Percentiles rank a stretch among this genome's conserved stretches.
phyloP scores from a whole-genome alignment of 2,329 filamentous ascomycete genomes.

The Elsinoe arachidis region DNA sequence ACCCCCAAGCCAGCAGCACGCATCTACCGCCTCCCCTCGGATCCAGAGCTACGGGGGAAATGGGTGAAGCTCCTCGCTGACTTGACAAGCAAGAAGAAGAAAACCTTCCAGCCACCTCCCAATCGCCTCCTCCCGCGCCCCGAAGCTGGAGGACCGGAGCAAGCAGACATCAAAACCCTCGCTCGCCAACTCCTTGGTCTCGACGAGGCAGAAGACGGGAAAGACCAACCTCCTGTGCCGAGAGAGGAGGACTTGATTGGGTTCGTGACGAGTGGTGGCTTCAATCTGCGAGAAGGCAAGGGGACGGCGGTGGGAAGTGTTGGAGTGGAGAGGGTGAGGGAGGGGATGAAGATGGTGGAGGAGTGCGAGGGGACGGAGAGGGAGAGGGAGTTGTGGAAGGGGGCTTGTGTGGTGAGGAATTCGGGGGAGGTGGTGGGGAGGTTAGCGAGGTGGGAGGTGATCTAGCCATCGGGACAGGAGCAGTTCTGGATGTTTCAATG shows the following conservation, averaged over 20 bases:
- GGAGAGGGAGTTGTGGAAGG: conserved; percentile 35
- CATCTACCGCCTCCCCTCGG: conserved; percentile 73
- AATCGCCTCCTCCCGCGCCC: conserved; percentile 17
- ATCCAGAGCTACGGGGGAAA: conserved; percentile 47
- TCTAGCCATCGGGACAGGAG: conserved; percentile 27
- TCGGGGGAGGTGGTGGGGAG: conserved; percentile 71
- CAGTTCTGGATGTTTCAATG: too few relatives aligned
- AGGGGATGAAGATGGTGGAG: conserved; percentile 22
- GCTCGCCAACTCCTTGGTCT: background rate
- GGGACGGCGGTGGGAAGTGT: conserved; percentile 69
- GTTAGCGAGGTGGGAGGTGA: conserved; percentile 67
- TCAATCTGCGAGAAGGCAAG: conserved; percentile 66
- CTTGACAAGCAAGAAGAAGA: background rate
- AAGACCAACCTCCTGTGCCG: conserved; percentile 59
- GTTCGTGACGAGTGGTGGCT: conserved; percentile 82
- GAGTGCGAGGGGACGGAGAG: conserved; percentile 15
- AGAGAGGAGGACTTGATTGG: conserved; percentile 69
- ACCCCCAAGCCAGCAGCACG: conserved; percentile 63
- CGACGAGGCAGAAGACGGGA: conserved; percentile 16
- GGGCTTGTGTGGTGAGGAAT: conserved; percentile 70
- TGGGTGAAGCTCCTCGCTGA: conserved; percentile 52
- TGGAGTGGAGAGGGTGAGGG: conserved; percentile 49
- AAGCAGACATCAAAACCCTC: background rate
- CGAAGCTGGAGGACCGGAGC: conserved; percentile 16
- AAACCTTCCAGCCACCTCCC: background rate